Conservation (phyloP, 768 basidiomycete genomes). For the Leccinum olivaceopallidum region DNA sequence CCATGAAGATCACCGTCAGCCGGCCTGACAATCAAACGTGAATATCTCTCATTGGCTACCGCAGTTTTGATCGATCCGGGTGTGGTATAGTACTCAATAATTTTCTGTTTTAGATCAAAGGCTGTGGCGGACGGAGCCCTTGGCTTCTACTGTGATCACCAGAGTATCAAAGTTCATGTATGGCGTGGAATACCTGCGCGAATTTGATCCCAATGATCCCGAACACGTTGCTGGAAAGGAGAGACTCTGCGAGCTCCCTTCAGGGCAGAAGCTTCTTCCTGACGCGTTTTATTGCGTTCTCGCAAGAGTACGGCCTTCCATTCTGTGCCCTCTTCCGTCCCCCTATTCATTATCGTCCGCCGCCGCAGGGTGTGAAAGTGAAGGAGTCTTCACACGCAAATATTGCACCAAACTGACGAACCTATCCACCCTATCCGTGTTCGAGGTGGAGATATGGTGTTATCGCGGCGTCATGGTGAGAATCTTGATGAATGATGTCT, state of each 20-base stretch:
- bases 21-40: constrained; percentile 82
- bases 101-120: constrained; percentile 58
- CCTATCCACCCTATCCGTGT: constrained; percentile 67
- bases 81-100: constrained; percentile 4
- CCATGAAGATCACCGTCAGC: constrained; percentile 60
- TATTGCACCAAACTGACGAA: constrained; percentile 83
- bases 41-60: constrained; percentile 23
- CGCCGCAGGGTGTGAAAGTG: constrained; percentile 61
- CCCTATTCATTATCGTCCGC: constrained; percentile 12
- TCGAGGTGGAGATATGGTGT: constrained; percentile 86
- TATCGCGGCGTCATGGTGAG: constrained; percentile 60
- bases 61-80: not conserved
- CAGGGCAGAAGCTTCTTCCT: constrained; percentile 73
- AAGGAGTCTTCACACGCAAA: constrained; percentile 83
- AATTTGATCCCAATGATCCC: constrained; percentile 61
- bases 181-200: constrained; percentile 76
- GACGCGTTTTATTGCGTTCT: constrained; percentile 85
- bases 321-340: not conserved
- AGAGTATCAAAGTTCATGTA: constrained; percentile 83
- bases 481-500: not conserved
- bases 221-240: constrained; percentile 67
- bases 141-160: constrained; percentile 83
- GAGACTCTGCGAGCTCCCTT: constrained; percentile 71
- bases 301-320: constrained; percentile 49
- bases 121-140: constrained; percentile 84